phyloP scores from a whole-genome alignment of 495 filamentous ascomycete species.

The Xylaria sp. region DNA sequence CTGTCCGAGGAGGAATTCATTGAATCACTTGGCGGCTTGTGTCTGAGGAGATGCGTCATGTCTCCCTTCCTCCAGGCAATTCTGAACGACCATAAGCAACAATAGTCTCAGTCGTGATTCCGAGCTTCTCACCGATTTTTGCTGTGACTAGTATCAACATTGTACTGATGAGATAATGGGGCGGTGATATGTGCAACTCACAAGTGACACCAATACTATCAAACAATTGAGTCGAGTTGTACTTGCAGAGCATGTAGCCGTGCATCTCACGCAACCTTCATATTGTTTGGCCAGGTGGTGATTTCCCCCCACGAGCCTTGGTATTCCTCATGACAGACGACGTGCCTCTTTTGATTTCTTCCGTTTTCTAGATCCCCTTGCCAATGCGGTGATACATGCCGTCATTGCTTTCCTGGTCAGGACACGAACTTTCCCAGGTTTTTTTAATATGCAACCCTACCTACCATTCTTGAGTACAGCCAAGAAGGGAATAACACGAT shows the following conservation, averaged over 20 bases:
- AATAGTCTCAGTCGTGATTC: slow-evolving; percentile 5
- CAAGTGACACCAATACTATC: background rate
- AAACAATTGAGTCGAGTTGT: background rate
- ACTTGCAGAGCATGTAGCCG: background rate
- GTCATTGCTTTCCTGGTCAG: slow-evolving; percentile 22
- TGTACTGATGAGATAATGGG: background rate
- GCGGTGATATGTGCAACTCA: background rate
- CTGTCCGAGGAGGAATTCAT: background rate
- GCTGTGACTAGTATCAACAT: background rate
- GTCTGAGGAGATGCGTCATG: slow-evolving; percentile 1
- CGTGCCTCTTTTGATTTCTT: background rate
- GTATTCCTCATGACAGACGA: background rate
- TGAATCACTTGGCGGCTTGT: background rate
- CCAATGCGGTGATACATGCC: slow-evolving; percentile 22
- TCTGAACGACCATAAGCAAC: slow-evolving; percentile 12
- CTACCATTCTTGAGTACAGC: slow-evolving; percentile 11
- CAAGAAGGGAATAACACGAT: slow-evolving; percentile 22
- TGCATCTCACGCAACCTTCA: background rate
- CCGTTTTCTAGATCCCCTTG: slow-evolving; percentile 16
- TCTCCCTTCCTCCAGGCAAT: background rate
- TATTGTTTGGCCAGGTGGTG: background rate
- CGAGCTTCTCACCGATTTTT: background rate
- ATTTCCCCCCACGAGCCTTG: background rate
- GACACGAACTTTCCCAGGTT: slow-evolving; percentile 21
- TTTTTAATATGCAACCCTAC: slow-evolving; percentile 21